These are phyloP conservation scores for Flaveria brownii DNA, from an alignment of 129 eudicot genomes.

Conservation along the genomic window DNA sequence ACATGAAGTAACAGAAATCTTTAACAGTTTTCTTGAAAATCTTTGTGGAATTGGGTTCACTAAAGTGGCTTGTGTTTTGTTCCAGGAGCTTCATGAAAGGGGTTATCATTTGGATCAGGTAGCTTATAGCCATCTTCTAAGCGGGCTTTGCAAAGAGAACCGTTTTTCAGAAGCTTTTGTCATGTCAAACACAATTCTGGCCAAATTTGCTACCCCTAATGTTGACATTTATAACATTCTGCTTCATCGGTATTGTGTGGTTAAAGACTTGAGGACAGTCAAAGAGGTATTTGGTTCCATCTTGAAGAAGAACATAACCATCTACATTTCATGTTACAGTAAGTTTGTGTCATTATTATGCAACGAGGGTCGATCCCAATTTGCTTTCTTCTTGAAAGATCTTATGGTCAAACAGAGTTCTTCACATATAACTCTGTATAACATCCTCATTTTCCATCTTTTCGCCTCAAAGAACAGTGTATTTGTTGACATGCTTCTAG, in stretches of 20 bases:
- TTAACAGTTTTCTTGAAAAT: constrained; percentile 44
- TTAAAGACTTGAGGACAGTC: constrained; percentile 48
- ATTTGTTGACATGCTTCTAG: constrained; percentile 41
- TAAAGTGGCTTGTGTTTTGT: constrained; percentile 39
- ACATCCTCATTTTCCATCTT: constrained; percentile 73
- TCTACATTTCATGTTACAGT: constrained; percentile 59
- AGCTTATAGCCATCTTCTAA: constrained; percentile 48
- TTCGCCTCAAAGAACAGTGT: constrained; percentile 37
- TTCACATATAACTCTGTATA: constrained; percentile 45
- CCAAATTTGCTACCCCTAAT: constrained; percentile 33
- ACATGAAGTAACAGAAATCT: constrained; percentile 29
- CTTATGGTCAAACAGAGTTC: constrained; percentile 42
- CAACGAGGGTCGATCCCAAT: constrained; percentile 35
- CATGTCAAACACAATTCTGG: constrained; percentile 42
- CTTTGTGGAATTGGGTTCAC: constrained; percentile 60
- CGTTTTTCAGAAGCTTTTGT: constrained; percentile 51
- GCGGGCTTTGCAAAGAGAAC: constrained; percentile 65
- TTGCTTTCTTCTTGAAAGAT: constrained; percentile 57
- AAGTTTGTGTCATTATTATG: constrained; percentile 54
- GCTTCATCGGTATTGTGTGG: constrained; percentile 53
- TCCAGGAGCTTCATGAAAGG: constrained; percentile 47
- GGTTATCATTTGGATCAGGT: constrained; percentile 41
- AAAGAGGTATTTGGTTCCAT: constrained; percentile 52
- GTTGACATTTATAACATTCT: constrained; percentile 50
- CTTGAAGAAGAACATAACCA: constrained; percentile 52